Conservation (phyloP, 768 basidiomycete species). For the Boletellus ananas region DNA sequence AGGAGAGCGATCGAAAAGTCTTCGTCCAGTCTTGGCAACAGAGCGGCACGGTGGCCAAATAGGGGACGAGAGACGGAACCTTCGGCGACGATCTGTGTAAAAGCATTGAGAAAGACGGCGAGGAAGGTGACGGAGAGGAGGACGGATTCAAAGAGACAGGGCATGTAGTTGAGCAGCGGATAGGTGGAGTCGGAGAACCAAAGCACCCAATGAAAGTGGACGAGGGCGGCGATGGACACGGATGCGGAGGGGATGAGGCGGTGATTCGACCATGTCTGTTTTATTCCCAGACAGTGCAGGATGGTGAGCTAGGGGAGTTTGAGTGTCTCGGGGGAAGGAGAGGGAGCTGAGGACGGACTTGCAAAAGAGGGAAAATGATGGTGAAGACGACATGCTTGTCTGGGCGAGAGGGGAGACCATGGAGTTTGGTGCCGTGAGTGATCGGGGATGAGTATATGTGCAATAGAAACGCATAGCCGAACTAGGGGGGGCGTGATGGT, state of each 20-base stretch:
- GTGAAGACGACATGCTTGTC: conserved; percentile 73
- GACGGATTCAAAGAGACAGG: conserved; percentile 65
- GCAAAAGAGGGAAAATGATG: conserved; percentile 67
- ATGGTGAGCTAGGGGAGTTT: conserved; percentile 46
- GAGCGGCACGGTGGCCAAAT: conserved; percentile 43
- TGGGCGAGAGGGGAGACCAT: conserved; percentile 54
- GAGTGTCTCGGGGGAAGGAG: neutral
- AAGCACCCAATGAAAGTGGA: conserved; percentile 66
- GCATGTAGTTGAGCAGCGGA: conserved; percentile 71
- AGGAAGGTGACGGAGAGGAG: conserved; percentile 55
- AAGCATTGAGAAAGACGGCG: conserved; percentile 55
- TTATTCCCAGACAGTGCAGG: conserved; percentile 63
- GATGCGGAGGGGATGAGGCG: conserved; percentile 69
- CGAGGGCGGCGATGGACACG: conserved; percentile 53
- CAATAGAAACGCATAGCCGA: conserved; percentile 73
- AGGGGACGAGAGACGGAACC: conserved; percentile 57
- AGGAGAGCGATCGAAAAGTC: conserved; percentile 71
- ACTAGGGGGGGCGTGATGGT: conserved; percentile 34
- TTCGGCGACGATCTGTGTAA: conserved; percentile 64
- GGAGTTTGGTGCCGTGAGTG: conserved; percentile 44
- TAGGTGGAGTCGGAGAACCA: conserved; percentile 47
- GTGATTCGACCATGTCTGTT: conserved; percentile 57
- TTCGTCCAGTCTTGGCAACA: conserved; percentile 58
- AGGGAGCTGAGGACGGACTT: conserved; percentile 39
- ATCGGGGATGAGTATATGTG: conserved; percentile 70